These are phyloP conservation scores for Kalmusia sp. DNA, from an alignment of 2,329 filamentous ascomycete genomes.

Conservation along the genomic window DNA sequence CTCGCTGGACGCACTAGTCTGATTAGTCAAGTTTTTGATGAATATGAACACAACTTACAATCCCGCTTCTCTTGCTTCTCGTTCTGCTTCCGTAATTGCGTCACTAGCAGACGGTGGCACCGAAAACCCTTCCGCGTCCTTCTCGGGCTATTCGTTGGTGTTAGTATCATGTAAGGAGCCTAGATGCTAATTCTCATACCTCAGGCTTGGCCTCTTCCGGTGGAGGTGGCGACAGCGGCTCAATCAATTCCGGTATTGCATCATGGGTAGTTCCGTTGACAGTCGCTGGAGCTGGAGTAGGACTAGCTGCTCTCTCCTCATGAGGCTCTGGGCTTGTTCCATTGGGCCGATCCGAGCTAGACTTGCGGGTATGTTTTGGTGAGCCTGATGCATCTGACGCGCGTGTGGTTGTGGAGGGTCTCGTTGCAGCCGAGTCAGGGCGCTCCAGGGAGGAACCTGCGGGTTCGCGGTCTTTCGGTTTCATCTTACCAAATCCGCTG, in stretches of 20 bases:
- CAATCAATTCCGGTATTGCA: slow-evolving; percentile 45
- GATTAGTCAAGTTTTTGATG: slow-evolving; percentile 4
- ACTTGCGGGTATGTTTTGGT: slow-evolving; percentile 37
- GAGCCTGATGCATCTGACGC: slow-evolving; percentile 42
- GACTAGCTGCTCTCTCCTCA: slow-evolving; percentile 19
- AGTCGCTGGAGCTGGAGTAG: slow-evolving; percentile 16
- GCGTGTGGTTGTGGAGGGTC: slow-evolving; percentile 35
- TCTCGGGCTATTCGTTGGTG: slow-evolving; percentile 48
- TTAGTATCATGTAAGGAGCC: slow-evolving; percentile 10
- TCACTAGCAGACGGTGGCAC: slow-evolving; percentile 70
- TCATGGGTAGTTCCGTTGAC: slow-evolving; percentile 43
- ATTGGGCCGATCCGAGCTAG: slow-evolving; percentile 37
- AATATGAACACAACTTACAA: slow-evolving; percentile 28
- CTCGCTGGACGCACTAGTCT: slow-evolving; percentile 29
- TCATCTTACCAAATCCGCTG: slow-evolving; percentile 68
- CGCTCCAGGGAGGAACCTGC: slow-evolving; percentile 43
- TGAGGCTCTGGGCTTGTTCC: slow-evolving; percentile 34
- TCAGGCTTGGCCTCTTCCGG: slow-evolving; percentile 33
- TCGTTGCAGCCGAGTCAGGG: slow-evolving; percentile 41
- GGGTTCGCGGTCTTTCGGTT: slow-evolving; percentile 67
- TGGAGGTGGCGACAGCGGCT: slow-evolving; percentile 41
- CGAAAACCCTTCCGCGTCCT: slow-evolving; percentile 78
- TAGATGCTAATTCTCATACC: slow-evolving; percentile 17
- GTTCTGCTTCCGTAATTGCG: slow-evolving; percentile 72
- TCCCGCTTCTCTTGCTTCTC: slow-evolving; percentile 71